Evolutionary conservation across 2,329 filamentous ascomycete genomes (phyloP), one percentile per base, ranked within the genome.

Genomic region (Penicillium occitanis): DNA sequence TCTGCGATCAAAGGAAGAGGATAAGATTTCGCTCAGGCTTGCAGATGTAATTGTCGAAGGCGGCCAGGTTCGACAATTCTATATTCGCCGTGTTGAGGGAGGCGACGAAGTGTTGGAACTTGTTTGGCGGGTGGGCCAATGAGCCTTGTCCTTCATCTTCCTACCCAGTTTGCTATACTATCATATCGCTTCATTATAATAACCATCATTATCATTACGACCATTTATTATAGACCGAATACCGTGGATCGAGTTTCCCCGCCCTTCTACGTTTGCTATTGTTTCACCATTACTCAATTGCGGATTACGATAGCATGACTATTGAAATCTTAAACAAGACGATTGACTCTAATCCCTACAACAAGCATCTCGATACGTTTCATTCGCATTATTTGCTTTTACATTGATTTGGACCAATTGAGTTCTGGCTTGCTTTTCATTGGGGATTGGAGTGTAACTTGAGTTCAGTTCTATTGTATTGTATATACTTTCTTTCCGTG

Each of bases 11-110:
- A 79, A 75, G 67, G 75, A 80, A 13, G 74, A 76, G 1, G 73
- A 80, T 61, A 88, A 88, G 78, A 80, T 83, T 74, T 85, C 81
- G 63, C 87, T 84, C 66, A 72, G 73, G 11, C 73, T 88, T 5
- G 73, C 77, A 17, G 82, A 84, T 44, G 80, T 81, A 1, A 77
- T 81, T 46, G 69, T 79, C 10, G 77, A 81, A 37, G 75, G 73
- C 2, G 80, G 80, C 30, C 76, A 76, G 53, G 77, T 88, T 7
- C 80, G 81, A n/a, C 86, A 88, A 72, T 77, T 85, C 58, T 88
- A 87, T 66, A 77, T 88, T 7, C 79, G 81, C 68, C 77, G 79
- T 35, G 79, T 82, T 22, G 70, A 79, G 40, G 68, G 75, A 10
- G 72, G 73, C 6, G 80, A 79, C 42, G 78, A 82, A 65, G 71